Conservation (phyloP, 495 filamentous ascomycete species). For the Trichoderma parareesei region DNA sequence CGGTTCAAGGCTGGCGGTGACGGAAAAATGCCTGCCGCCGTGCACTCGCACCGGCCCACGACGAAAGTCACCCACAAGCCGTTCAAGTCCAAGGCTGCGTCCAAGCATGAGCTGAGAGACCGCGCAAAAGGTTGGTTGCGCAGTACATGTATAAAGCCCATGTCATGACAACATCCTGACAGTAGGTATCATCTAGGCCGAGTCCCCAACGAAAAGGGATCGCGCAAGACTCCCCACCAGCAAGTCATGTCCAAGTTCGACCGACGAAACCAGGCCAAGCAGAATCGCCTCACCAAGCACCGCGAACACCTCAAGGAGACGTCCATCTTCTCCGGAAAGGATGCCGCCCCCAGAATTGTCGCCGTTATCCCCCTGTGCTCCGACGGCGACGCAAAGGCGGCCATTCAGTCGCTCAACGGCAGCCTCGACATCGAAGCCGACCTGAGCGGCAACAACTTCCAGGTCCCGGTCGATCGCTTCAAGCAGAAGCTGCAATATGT, state of each 20-base stretch:
- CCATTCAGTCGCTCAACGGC: constrained; percentile 61
- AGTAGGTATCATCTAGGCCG: constrained; percentile 23
- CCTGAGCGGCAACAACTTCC: constrained; percentile 49
- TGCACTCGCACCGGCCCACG: constrained; percentile 84
- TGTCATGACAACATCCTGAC: constrained; percentile 14
- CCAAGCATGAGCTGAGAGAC: constrained; percentile 77
- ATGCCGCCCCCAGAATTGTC: constrained; percentile 86
- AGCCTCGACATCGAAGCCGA: constrained; percentile 73
- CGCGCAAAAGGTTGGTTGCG: constrained; percentile 60
- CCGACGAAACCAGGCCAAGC: constrained; percentile 84
- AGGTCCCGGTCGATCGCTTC: constrained; percentile 75
- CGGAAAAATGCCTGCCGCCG: constrained; percentile 53
- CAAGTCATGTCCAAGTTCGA: constrained; percentile 96
- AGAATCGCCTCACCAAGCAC: constrained; percentile 72
- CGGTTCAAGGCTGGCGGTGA: constrained; percentile 77
- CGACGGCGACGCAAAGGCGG: constrained; percentile 55
- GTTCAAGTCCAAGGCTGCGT: constrained; percentile 85
- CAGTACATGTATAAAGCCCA: background rate
- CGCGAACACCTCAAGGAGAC: constrained; percentile 65
- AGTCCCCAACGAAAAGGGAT: constrained; percentile 43
- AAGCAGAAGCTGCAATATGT: constrained; percentile 88
- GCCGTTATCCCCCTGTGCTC: constrained; percentile 77
- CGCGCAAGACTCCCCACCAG: constrained; percentile 84
- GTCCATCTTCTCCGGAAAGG: constrained; percentile 72
- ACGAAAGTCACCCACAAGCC: constrained; percentile 78